A percentile compares a stretch with the other conserved stretches of the same genome.
Conservation (phyloP, 208 protist species). For the Acanthamoeba culbertsoni region DNA sequence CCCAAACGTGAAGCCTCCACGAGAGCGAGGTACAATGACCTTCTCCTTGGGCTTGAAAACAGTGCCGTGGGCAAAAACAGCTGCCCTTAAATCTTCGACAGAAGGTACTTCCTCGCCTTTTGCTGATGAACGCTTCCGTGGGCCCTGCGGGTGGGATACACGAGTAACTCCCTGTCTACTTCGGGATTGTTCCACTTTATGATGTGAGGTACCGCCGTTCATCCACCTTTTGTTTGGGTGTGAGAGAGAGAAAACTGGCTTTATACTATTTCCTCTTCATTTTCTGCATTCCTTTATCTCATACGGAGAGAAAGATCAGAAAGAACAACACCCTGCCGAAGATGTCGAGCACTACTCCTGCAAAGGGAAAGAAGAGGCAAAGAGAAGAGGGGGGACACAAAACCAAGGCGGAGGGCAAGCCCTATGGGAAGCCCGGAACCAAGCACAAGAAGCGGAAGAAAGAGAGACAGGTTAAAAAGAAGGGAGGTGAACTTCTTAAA, state of each 20-base stretch:
- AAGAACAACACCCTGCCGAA: background rate
- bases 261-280: too few relatives aligned
- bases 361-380: slow-evolving; percentile 7
- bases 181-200: too few relatives aligned
- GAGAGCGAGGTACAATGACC: slow-evolving; percentile 65
- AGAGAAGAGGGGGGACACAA: background rate
- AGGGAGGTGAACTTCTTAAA: background rate
- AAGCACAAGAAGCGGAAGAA: slow-evolving; percentile 25
- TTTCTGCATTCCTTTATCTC: background rate
- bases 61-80: background rate
- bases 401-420: background rate
- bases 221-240: too few relatives aligned
- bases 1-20: slow-evolving; percentile 72
- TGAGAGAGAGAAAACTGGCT: too few relatives aligned
- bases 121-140: background rate
- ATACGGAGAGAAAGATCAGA: background rate
- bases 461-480: slow-evolving; percentile 36
- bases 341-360: background rate
- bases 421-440: background rate
- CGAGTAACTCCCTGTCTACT: background rate
- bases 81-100: background rate
- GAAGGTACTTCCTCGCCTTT: background rate
- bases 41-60: slow-evolving; percentile 61
- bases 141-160: background rate
- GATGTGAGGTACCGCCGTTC: too few relatives aligned